phyloP scores from a whole-genome alignment of 164 flowering plant genomes.

The Dillenia suffruticosa region DNA sequence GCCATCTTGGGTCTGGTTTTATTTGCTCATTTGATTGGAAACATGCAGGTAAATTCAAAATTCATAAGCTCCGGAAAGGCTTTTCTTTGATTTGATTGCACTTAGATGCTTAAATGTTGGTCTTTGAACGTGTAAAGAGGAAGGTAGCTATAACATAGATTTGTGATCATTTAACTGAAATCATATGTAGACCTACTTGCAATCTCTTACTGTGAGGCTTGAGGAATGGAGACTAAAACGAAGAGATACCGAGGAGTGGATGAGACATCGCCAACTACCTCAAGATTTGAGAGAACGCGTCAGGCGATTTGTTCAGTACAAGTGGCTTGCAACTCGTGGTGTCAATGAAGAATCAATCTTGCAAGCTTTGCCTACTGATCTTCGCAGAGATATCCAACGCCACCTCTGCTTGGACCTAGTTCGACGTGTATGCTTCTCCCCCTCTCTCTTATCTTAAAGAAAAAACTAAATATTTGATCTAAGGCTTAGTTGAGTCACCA shows the following conservation, averaged over 20 bases:
- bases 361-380: slow-evolving; percentile 47
- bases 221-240: slow-evolving; percentile 96
- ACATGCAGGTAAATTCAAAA: slow-evolving; percentile 74
- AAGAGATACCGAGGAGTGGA: slow-evolving; percentile 97
- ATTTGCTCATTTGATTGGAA: slow-evolving; percentile 91
- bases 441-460: no score
- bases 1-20: slow-evolving; percentile 85
- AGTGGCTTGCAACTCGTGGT: slow-evolving; percentile 96
- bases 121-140: no score
- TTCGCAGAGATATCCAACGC: slow-evolving; percentile 68
- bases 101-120: no score
- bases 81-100: background rate
- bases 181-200: slow-evolving; percentile 84
- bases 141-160: no score
- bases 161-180: slow-evolving; percentile 13
- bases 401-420: slow-evolving; percentile 89
- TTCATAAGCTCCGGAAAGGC: background rate
- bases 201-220: slow-evolving; percentile 79
- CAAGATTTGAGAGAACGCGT: slow-evolving; percentile 64
- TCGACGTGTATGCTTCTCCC: slow-evolving; percentile 47
- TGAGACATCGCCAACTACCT: slow-evolving; percentile 94
- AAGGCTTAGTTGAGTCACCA: no score
- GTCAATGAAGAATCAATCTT: slow-evolving; percentile 82
- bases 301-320: slow-evolving; percentile 81
- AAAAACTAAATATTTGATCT: no score